These are phyloP conservation scores for Bocquillonia castaneifolia DNA, from an alignment of 441 rosid species.

Conservation along the genomic window DNA sequence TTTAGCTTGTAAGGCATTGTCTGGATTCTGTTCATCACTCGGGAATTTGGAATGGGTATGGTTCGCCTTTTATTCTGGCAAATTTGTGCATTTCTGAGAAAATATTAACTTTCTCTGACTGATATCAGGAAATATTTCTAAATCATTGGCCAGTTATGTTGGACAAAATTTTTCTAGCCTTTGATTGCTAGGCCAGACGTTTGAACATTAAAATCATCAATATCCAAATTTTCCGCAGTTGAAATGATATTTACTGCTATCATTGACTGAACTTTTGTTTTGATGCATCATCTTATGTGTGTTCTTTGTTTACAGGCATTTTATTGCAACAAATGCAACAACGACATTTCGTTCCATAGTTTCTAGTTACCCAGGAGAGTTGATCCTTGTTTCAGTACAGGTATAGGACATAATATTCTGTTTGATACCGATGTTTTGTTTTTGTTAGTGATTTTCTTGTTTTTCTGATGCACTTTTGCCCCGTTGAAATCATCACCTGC, in stretches of 20 bases:
- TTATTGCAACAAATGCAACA: conserved; percentile 60
- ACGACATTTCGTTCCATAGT: conserved; percentile 56
- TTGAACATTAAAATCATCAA: too few relatives aligned
- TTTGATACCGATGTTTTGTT: conserved; percentile 1
- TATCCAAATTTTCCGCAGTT: too few relatives aligned
- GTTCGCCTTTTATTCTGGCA: conserved; percentile 15
- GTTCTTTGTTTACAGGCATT: conserved; percentile 35
- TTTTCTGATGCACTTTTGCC: too few relatives aligned
- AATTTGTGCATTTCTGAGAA: not conserved
- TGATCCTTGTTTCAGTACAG: conserved; percentile 62
- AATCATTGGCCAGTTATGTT: too few relatives aligned
- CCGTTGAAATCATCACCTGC: too few relatives aligned
- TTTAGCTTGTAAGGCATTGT: conserved; percentile 53
- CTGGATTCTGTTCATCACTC: conserved; percentile 38
- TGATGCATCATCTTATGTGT: conserved; percentile 12
- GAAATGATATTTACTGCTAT: too few relatives aligned
- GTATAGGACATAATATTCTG: conserved; percentile 24
- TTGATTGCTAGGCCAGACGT: too few relatives aligned
- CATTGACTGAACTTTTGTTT: too few relatives aligned
- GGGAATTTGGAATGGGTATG: conserved; percentile 51
- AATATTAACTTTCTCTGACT: not conserved
- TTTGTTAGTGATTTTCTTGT: not conserved
- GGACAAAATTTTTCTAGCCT: too few relatives aligned
- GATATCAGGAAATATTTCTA: too few relatives aligned
- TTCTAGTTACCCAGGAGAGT: conserved; percentile 55